These are phyloP conservation scores for Lablab purpureus DNA, from an alignment of 306 rosid genomes.

Conservation along the genomic window DNA sequence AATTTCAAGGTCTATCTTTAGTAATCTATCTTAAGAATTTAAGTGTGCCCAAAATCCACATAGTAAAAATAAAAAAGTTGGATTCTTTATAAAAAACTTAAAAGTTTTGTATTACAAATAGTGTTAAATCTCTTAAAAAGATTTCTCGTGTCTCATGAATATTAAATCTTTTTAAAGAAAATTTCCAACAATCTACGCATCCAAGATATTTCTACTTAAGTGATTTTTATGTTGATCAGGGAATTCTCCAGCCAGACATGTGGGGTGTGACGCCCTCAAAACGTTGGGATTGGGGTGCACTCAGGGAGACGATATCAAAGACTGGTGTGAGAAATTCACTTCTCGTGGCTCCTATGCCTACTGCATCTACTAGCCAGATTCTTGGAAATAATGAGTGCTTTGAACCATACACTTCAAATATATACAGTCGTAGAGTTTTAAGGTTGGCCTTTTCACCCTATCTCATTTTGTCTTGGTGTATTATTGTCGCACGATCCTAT, in stretches of 20 bases:
- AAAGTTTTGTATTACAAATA: no score
- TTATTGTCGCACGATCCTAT: neutral
- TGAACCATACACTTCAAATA: slow-evolving; percentile 89
- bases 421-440: slow-evolving; percentile 78
- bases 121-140: no score
- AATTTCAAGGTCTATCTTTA: neutral
- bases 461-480: neutral
- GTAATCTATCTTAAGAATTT: no score
- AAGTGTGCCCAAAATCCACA: no score
- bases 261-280: slow-evolving; percentile 74
- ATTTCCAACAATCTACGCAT: no score
- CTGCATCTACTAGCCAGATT: slow-evolving; percentile 95
- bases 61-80: no score
- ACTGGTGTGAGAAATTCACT: slow-evolving; percentile 85
- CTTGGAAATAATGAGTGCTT: slow-evolving; percentile 93
- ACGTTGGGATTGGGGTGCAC: slow-evolving; percentile 77
- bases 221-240: slow-evolving; percentile 54
- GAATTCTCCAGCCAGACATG: slow-evolving; percentile 89
- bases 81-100: no score
- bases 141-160: no score
- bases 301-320: slow-evolving; percentile 57
- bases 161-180: no score
- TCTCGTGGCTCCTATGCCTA: slow-evolving; percentile 91
- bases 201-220: neutral
- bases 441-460: slow-evolving; percentile 56